Conservation (phyloP, 202 grass and related monocot species). For the Setaria viridis region DNA sequence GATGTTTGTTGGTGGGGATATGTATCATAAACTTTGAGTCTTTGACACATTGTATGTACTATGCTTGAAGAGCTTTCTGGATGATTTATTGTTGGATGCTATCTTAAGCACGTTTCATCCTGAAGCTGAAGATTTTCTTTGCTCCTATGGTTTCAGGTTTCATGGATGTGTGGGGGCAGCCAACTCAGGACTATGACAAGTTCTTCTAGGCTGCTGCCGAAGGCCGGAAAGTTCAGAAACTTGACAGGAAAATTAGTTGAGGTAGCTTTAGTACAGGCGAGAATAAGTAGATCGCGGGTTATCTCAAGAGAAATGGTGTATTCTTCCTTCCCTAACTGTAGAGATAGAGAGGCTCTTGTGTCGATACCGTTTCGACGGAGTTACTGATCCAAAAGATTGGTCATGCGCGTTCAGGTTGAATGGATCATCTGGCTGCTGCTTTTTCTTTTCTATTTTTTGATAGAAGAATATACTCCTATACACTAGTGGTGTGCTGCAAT, state of each 20-base stretch:
- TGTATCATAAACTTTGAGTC: constrained; percentile 5
- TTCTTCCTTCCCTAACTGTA: constrained; percentile 31
- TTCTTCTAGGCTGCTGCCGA: constrained; percentile 62
- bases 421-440: not conserved
- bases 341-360: constrained; percentile 38
- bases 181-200: constrained; percentile 64
- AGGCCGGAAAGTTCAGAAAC: constrained; percentile 17
- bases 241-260: constrained; percentile 39
- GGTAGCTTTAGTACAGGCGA: constrained; percentile 42
- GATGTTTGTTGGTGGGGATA: constrained; percentile 11
- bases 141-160: constrained; percentile 52
- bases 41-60: not conserved
- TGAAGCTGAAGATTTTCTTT: constrained; percentile 6
- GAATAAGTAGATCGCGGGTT: constrained; percentile 48
- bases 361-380: constrained; percentile 38
- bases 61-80: constrained; percentile 6
- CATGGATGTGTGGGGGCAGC: constrained; percentile 81
- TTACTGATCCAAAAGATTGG: constrained; percentile 19
- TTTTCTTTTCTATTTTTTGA: not conserved
- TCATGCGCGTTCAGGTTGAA: not conserved
- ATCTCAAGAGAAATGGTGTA: constrained; percentile 32
- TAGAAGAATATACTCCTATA: too few species aligned
- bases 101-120: not conserved
- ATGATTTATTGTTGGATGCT: constrained; percentile 13
- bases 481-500: too few species aligned